Evolutionary conservation across 139 green algal genomes (phyloP).

Genomic region (Closterium sp.): DNA sequence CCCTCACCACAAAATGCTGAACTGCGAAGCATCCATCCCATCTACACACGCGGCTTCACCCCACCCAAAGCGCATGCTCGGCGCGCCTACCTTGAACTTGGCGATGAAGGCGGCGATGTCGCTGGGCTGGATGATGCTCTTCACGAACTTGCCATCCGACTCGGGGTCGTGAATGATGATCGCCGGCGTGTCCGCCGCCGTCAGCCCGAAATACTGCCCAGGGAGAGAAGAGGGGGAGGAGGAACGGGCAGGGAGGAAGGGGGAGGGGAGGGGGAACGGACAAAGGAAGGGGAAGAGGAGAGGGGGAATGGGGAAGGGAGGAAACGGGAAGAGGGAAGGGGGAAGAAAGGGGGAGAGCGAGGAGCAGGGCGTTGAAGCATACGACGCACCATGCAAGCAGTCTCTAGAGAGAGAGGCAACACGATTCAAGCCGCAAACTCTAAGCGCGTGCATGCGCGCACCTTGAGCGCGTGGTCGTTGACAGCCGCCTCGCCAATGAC

Average conservation of each 20-base stretch:
- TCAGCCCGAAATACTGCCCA: conserved; percentile 46
- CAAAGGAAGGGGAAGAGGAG: no score
- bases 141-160: conserved; percentile 38
- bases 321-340: no score
- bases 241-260: neutral
- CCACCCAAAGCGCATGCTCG: neutral
- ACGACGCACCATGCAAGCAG: no score
- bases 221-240: no score
- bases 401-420: no score
- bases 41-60: no score
- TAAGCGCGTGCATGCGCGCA: conserved; percentile 19
- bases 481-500: conserved; percentile 21
- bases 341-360: no score
- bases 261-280: no score
- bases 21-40: no score
- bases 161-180: conserved; percentile 32
- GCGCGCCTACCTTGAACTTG: conserved; percentile 14
- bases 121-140: conserved; percentile 8
- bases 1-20: no score
- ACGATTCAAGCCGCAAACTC: neutral
- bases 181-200: neutral
- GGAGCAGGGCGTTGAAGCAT: no score
- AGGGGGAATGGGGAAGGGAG: no score
- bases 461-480: conserved; percentile 40
- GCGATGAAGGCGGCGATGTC: conserved; percentile 15